Conservation (phyloP, 169 alveolate species). For the Eimeria falciformis region DNA sequence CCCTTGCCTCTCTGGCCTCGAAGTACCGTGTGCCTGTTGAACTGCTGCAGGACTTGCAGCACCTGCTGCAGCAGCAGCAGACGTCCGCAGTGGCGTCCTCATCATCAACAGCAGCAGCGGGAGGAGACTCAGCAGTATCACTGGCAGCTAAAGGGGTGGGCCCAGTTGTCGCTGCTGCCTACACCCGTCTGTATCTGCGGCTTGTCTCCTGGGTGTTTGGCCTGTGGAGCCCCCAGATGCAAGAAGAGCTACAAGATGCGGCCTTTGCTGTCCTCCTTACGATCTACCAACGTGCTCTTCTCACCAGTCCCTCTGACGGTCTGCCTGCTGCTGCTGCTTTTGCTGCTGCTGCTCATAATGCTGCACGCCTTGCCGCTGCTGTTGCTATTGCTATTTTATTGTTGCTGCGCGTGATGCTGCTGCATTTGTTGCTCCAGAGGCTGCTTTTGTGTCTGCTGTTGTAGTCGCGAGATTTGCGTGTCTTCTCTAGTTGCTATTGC, state of each 20-base stretch:
- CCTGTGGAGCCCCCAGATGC: constrained; percentile 28
- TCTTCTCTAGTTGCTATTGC: no score
- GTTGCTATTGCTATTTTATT: no score
- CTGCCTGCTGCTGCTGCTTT: constrained; percentile 17
- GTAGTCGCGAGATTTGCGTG: no score
- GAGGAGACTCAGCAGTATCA: neutral
- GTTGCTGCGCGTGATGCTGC: constrained; percentile 7
- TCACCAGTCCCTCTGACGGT: constrained; percentile 19
- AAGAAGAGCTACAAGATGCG: constrained; percentile 10
- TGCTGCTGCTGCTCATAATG: neutral
- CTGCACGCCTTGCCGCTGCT: neutral
- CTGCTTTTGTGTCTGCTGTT: neutral
- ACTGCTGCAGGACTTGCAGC: constrained; percentile 36
- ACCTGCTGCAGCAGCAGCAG: constrained; percentile 26
- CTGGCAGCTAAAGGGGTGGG: constrained; percentile 9
- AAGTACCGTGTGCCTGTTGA: constrained; percentile 13
- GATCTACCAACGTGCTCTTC: constrained; percentile 8
- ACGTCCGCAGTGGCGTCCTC: neutral
- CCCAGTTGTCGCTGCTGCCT: constrained; percentile 21
- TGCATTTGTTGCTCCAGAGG: neutral
- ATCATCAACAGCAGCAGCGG: constrained; percentile 17
- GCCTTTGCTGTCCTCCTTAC: neutral
- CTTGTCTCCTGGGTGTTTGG: constrained; percentile 20
- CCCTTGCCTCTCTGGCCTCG: neutral
- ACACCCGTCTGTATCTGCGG: constrained; percentile 3